Conservation (phyloP, 495 filamentous ascomycete genomes). For the Emericellopsis terricola region DNA sequence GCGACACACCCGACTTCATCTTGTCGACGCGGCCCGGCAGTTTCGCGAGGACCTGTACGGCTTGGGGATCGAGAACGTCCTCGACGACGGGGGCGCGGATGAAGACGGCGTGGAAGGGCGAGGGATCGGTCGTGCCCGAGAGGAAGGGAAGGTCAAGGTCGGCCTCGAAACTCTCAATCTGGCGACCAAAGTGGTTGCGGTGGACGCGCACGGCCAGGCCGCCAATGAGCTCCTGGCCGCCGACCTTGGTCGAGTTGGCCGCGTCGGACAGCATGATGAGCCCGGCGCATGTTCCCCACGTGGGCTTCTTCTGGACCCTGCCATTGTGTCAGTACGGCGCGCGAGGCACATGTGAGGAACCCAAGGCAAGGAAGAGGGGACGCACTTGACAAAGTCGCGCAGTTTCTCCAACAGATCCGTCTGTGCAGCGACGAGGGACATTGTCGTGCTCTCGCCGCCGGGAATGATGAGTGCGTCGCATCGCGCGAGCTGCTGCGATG, state of each 20-base stretch:
- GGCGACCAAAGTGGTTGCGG: conserved; percentile 90
- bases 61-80: conserved; percentile 38
- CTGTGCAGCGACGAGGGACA: conserved; percentile 72
- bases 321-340: conserved; percentile 4
- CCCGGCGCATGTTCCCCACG: conserved; percentile 93
- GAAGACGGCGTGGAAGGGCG: conserved; percentile 62
- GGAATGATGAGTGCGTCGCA: conserved; percentile 83
- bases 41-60: conserved; percentile 40
- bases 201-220: conserved; percentile 83
- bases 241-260: conserved; percentile 74
- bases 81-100: conserved; percentile 92
- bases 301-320: conserved; percentile 54
- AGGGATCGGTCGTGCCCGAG: conserved; percentile 7
- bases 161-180: conserved; percentile 81
- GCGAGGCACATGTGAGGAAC: conserved; percentile 1
- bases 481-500: conserved; percentile 40
- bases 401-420: conserved; percentile 69
- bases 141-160: conserved; percentile 63
- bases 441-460: conserved; percentile 87
- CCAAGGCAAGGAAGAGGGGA: conserved; percentile 5
- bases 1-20: conserved; percentile 6
- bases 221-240: conserved; percentile 85
- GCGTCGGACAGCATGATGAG: conserved; percentile 81
- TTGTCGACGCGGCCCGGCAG: conserved; percentile 24
- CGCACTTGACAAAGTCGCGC: conserved; percentile 84